Conservation (phyloP, 495 filamentous ascomycete genomes). For the Astrothelium subdiscretum region DNA sequence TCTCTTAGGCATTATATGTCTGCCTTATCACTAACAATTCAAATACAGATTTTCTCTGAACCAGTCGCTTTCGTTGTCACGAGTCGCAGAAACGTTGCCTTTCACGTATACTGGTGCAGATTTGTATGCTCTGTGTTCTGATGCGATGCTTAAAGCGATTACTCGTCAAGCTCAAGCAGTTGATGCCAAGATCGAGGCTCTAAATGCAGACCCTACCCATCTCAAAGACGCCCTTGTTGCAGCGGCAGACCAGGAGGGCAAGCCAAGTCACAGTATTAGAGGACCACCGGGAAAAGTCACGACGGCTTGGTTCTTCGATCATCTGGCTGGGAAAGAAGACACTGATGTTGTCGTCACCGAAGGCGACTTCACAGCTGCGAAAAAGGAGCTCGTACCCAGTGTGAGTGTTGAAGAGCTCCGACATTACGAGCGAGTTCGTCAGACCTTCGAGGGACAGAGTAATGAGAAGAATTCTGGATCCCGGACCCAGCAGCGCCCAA, state of each 20-base stretch:
- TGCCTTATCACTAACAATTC: background rate
- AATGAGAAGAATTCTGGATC: conserved; percentile 21
- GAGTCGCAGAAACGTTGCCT: conserved; percentile 66
- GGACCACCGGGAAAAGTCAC: conserved; percentile 46
- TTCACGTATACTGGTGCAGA: conserved; percentile 97
- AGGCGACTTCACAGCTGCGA: conserved; percentile 71
- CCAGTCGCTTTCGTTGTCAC: conserved; percentile 58
- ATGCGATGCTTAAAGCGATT: conserved; percentile 97
- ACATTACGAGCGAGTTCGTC: conserved; percentile 79
- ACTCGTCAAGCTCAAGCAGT: conserved; percentile 78
- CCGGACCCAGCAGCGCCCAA: background rate
- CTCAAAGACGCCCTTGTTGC: background rate
- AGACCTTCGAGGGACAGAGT: conserved; percentile 54
- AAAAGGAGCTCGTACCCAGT: conserved; percentile 75
- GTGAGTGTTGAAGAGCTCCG: conserved; percentile 87
- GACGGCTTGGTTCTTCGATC: conserved; percentile 91
- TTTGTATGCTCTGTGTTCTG: conserved; percentile 90
- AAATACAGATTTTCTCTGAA: conserved; percentile 63
- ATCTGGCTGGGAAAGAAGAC: conserved; percentile 72
- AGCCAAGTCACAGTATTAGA: background rate
- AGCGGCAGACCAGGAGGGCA: conserved; percentile 6
- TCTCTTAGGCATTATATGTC: background rate
- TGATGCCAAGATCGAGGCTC: conserved; percentile 64
- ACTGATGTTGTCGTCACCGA: conserved; percentile 76
- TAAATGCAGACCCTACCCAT: conserved; percentile 33